Conservation (phyloP, 1,284 basidiomycete species). For the Fomitiporia mediterranea region DNA sequence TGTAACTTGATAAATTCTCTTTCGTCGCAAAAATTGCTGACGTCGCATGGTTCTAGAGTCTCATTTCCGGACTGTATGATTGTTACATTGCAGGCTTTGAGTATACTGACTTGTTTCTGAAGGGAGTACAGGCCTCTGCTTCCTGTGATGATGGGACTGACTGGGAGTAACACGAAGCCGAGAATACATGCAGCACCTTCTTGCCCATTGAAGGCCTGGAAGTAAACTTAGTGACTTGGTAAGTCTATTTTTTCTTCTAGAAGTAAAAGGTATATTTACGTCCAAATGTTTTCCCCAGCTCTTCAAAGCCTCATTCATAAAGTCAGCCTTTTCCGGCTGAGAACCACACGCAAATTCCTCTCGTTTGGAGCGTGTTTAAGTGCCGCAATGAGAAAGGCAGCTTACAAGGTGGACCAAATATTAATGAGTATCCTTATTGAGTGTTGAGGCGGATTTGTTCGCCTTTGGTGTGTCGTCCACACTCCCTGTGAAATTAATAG, state of each 20-base stretch:
- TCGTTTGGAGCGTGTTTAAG: slow-evolving; percentile 40
- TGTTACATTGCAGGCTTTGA: too few species aligned
- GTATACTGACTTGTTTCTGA: too few species aligned
- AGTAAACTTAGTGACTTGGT: too few species aligned
- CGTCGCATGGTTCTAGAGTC: too few species aligned
- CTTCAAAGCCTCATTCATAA: slow-evolving; percentile 23
- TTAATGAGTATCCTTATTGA: slow-evolving; percentile 39
- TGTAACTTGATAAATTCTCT: too few species aligned
- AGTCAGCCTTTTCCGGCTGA: slow-evolving; percentile 48
- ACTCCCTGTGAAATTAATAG: neutral
- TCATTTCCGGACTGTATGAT: too few species aligned
- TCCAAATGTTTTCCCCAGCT: slow-evolving; percentile 33
- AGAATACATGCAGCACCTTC: too few species aligned
- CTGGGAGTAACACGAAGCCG: too few species aligned
- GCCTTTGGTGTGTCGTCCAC: slow-evolving; percentile 39
- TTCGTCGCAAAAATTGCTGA: too few species aligned
- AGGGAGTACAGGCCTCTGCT: too few species aligned
- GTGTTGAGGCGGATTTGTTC: slow-evolving; percentile 49
- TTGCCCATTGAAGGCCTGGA: too few species aligned
- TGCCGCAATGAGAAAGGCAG: slow-evolving; percentile 28
- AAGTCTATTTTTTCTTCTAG: slow-evolving; percentile 29
- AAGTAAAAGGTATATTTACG: slow-evolving; percentile 34
- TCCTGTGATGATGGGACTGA: too few species aligned
- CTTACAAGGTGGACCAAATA: slow-evolving; percentile 26
- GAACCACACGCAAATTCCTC: slow-evolving; percentile 45